Percentiles rank a stretch among this genome's conserved stretches.
Conservation (phyloP, 129 eudicot species). For the Flaveria ramosissima region DNA sequence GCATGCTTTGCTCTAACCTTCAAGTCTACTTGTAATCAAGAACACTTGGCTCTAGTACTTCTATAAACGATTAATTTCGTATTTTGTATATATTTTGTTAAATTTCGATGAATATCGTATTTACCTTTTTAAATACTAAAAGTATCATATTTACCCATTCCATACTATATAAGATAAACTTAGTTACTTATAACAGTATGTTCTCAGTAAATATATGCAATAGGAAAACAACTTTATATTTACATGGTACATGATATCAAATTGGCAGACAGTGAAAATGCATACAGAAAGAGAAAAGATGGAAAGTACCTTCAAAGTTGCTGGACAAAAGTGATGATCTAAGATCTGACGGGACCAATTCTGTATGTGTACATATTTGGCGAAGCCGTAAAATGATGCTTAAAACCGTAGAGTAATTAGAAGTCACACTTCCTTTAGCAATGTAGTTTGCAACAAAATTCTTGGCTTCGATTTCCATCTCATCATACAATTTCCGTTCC, state of each 20-base stretch:
- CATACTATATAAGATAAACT: too few species aligned
- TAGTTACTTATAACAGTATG: not conserved
- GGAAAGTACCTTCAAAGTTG: constrained; percentile 62
- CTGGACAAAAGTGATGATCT: constrained; percentile 52
- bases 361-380: constrained; percentile 73
- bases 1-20: too few species aligned
- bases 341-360: constrained; percentile 71
- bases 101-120: not conserved
- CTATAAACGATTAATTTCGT: not conserved
- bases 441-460: constrained; percentile 50
- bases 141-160: too few species aligned
- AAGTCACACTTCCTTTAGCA: constrained; percentile 48
- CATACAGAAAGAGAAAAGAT: not conserved
- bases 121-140: not conserved
- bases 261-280: not conserved
- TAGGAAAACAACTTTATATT: not conserved
- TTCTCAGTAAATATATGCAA: not conserved
- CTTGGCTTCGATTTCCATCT: constrained; percentile 84
- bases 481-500: constrained; percentile 78
- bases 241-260: not conserved
- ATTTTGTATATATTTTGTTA: not conserved
- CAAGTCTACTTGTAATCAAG: not conserved
- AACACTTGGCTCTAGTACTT: not conserved
- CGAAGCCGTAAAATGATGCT: constrained; percentile 83
- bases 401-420: constrained; percentile 65